phyloP scores from a whole-genome alignment of 352 stramenopile species.

The Pythium guiyangense region DNA sequence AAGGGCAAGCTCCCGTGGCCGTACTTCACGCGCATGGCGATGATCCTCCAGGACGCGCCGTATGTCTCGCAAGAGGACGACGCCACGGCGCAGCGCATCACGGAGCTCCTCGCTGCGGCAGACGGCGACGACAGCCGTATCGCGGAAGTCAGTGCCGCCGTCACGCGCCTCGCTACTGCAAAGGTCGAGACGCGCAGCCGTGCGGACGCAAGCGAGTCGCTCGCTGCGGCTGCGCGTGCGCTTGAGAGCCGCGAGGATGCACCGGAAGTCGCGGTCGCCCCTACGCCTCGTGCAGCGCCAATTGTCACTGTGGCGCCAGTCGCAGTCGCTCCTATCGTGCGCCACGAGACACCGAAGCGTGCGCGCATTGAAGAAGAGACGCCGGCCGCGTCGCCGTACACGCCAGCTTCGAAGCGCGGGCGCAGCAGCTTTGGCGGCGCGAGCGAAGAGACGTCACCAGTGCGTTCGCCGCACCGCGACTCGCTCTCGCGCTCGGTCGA shows the following conservation, averaged over 20 bases:
- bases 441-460: not conserved
- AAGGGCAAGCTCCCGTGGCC: conserved; percentile 54
- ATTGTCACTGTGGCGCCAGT: too few relatives aligned
- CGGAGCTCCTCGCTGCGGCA: conserved; percentile 15
- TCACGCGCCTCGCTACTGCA: not conserved
- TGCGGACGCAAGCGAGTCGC: too few relatives aligned
- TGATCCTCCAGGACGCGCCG: conserved; percentile 31
- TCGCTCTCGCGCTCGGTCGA: conserved; percentile 39
- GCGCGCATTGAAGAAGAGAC: too few relatives aligned
- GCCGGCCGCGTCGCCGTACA: too few relatives aligned
- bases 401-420: not conserved
- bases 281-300: too few relatives aligned
- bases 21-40: conserved; percentile 38
- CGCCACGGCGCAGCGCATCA: conserved; percentile 18
- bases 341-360: too few relatives aligned
- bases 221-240: too few relatives aligned
- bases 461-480: not conserved
- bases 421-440: conserved; percentile 3
- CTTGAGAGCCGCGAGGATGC: too few relatives aligned
- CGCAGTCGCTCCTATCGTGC: too few relatives aligned
- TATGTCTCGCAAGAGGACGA: conserved; percentile 11
- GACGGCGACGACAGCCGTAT: not conserved
- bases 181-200: too few relatives aligned
- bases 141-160: too few relatives aligned
- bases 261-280: too few relatives aligned